Conservation (phyloP, 2,329 filamentous ascomycete species). For the Nothomitra cinnamomea region DNA sequence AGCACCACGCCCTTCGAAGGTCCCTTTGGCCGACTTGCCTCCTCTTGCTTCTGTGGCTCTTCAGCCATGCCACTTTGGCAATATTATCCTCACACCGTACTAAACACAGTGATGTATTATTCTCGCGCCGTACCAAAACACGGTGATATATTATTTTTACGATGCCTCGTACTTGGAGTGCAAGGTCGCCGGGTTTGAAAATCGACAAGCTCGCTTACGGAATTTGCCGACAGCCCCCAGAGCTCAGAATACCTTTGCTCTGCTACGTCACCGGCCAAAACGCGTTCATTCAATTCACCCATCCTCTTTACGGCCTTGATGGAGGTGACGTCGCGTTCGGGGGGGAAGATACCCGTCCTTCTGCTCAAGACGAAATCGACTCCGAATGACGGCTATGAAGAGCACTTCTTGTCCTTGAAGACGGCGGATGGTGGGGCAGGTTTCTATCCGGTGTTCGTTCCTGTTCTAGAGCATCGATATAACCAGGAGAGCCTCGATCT, state of each 20-base stretch:
- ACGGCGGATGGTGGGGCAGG: conserved; percentile 14
- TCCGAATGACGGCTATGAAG: conserved; percentile 55
- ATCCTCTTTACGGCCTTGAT: too few relatives aligned
- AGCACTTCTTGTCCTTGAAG: conserved; percentile 34
- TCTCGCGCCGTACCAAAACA: too few relatives aligned
- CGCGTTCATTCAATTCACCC: too few relatives aligned
- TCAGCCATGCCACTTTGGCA: not conserved
- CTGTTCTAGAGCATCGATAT: conserved; percentile 58
- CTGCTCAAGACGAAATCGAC: conserved; percentile 63
- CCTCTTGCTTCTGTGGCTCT: not conserved
- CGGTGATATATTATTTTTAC: too few relatives aligned
- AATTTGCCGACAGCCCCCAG: too few relatives aligned
- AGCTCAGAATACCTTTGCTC: too few relatives aligned
- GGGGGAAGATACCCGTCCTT: conserved; percentile 34
- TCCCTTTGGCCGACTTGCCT: conserved; percentile 28
- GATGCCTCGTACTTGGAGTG: too few relatives aligned
- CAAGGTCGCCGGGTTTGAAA: too few relatives aligned
- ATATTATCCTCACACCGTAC: not conserved
- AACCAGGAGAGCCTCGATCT: conserved; percentile 38
- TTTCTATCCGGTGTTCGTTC: conserved; percentile 55
- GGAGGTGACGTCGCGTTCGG: too few relatives aligned
- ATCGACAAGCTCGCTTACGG: too few relatives aligned
- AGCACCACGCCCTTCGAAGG: conserved; percentile 57
- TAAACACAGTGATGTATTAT: too few relatives aligned
- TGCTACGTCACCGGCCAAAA: too few relatives aligned